Evolutionary conservation across 2,329 filamentous ascomycete species (phyloP).

Genomic region (Aspergillus spinulosporus): DNA sequence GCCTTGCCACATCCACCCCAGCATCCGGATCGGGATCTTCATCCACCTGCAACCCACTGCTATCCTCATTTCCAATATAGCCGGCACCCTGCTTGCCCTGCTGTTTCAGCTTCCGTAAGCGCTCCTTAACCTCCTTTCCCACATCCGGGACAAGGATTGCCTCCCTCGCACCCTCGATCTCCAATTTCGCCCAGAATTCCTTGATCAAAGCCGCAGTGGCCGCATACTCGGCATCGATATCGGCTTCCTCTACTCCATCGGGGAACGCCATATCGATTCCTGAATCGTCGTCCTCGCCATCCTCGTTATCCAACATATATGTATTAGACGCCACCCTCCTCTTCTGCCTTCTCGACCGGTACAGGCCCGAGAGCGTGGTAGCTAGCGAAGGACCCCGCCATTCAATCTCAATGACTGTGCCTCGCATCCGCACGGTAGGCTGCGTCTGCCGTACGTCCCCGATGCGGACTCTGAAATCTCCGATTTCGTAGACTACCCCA

Average conservation of each 20-base stretch:
- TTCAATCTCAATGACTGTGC: conserved; percentile 46
- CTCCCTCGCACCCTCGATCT: conserved; percentile 40
- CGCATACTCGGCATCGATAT: conserved; percentile 40
- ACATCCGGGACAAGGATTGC: conserved; percentile 45
- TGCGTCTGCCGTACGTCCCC: conserved; percentile 46
- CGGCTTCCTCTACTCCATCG: conserved; percentile 35
- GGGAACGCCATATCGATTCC: conserved; percentile 30
- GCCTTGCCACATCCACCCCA: conserved; percentile 44
- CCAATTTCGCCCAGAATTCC: conserved; percentile 44
- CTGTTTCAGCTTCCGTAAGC: conserved; percentile 25
- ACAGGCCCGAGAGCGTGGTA: conserved; percentile 23
- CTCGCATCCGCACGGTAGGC: conserved; percentile 39
- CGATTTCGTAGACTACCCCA: conserved; percentile 44
- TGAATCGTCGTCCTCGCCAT: conserved; percentile 24
- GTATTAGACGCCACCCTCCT: background rate
- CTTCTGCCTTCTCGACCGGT: conserved; percentile 8
- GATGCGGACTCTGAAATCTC: conserved; percentile 45
- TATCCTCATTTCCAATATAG: conserved; percentile 14
- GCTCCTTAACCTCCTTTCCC: conserved; percentile 40
- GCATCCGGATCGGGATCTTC: conserved; percentile 37
- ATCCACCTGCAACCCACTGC: conserved; percentile 22
- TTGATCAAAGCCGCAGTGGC: conserved; percentile 39
- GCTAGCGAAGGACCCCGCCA: conserved; percentile 42
- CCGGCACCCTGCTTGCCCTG: conserved; percentile 14
- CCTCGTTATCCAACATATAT: background rate